phyloP scores from a whole-genome alignment of 768 basidiomycete genomes.

The Podaxis sp. region DNA sequence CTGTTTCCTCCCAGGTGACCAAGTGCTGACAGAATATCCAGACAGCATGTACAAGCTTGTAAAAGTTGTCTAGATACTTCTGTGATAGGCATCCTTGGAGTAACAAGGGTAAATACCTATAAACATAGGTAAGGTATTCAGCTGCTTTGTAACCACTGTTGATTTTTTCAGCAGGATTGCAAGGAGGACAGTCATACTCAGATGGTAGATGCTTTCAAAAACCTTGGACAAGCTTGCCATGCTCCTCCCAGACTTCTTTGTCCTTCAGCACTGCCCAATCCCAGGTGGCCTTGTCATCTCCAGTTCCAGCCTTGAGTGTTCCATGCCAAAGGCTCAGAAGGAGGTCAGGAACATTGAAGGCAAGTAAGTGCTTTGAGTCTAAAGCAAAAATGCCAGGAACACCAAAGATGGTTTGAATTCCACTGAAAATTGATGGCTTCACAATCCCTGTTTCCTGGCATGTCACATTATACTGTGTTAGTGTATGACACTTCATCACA shows the following conservation, averaged over 20 bases:
- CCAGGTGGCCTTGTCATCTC: conserved; percentile 22
- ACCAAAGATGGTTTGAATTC: conserved; percentile 26
- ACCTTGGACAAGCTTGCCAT: conserved; percentile 30
- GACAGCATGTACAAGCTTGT: conserved; percentile 28
- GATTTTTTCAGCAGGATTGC: conserved; percentile 34
- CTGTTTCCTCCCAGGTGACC: conserved; percentile 21
- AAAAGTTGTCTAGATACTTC: conserved; percentile 26
- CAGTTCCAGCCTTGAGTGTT: conserved; percentile 25
- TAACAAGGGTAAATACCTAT: conserved; percentile 32
- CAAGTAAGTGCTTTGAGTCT: conserved; percentile 42
- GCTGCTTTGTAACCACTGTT: conserved; percentile 38
- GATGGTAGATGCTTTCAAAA: conserved; percentile 23
- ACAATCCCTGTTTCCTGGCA: conserved; percentile 35
- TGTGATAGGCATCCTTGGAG: conserved; percentile 23
- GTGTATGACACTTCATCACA: conserved; percentile 6
- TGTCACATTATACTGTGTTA: conserved; percentile 19
- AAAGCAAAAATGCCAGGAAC: conserved; percentile 35
- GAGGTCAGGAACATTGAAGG: conserved; percentile 37
- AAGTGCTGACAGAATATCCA: conserved; percentile 23
- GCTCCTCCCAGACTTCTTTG: conserved; percentile 30
- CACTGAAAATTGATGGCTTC: conserved; percentile 36
- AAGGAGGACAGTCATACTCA: conserved; percentile 26
- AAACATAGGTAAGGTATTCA: conserved; percentile 35
- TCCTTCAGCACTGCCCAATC: conserved; percentile 31
- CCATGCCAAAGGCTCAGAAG: conserved; percentile 35